Conservation (phyloP, 2,329 filamentous ascomycete species). For the Pestalotiopsis sp. region DNA sequence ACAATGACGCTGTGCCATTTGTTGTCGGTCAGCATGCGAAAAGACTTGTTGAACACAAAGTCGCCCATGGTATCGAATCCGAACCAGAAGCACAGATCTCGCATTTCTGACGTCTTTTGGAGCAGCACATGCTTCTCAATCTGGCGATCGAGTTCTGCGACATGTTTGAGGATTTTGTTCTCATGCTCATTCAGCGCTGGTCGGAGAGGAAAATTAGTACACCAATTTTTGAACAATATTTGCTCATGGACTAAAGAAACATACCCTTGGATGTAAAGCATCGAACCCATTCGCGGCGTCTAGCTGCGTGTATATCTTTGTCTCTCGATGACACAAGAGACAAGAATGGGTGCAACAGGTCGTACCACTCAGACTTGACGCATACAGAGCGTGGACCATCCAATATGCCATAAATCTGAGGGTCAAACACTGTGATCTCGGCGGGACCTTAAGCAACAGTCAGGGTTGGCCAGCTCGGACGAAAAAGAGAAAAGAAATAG, state of each 20-base stretch:
- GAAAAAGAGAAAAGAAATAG: too few species aligned
- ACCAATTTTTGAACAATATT: background rate
- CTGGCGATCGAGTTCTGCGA: background rate
- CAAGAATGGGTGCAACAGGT: constrained; percentile 21
- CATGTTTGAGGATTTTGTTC: background rate
- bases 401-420: constrained; percentile 20
- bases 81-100: constrained; percentile 28
- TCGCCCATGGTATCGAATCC: constrained; percentile 26
- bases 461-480: too few species aligned
- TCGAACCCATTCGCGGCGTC: constrained; percentile 23
- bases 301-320: constrained; percentile 20
- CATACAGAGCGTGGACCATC: constrained; percentile 25
- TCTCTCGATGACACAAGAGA: constrained; percentile 22
- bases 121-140: constrained; percentile 14
- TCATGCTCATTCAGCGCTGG: background rate
- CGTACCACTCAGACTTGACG: constrained; percentile 28
- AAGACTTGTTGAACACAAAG: constrained; percentile 23
- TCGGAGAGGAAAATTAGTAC: too few species aligned
- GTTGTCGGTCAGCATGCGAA: constrained; percentile 31
- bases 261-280: constrained; percentile 19
- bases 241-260: background rate
- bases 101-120: constrained; percentile 21
- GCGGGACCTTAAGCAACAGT: too few species aligned
- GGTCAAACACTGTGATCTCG: background rate
- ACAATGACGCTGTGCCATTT: constrained; percentile 28